phyloP scores from a whole-genome alignment of 805 yeast species.

The Barnettozyma salicaria region DNA sequence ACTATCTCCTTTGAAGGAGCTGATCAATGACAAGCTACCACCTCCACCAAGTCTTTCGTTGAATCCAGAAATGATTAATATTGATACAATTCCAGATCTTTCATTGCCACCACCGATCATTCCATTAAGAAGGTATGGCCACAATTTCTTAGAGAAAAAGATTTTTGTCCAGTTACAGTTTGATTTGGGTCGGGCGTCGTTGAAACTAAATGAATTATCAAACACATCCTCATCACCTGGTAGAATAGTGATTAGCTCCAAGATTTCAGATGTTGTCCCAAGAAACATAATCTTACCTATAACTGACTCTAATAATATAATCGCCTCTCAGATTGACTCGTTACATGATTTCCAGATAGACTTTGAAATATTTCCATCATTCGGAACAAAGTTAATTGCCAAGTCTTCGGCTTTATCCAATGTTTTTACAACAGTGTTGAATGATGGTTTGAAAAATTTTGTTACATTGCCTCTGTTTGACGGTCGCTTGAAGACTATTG shows the following conservation, averaged over 20 bases:
- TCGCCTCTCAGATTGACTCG: conserved; percentile 79
- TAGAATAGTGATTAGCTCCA: conserved; percentile 75
- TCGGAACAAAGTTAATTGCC: conserved; percentile 88
- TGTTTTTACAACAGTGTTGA: conserved; percentile 32
- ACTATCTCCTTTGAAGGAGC: conserved; percentile 23
- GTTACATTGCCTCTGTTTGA: conserved; percentile 72
- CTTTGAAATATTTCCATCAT: conserved; percentile 88
- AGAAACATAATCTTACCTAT: conserved; percentile 78
- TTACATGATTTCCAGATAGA: conserved; percentile 72
- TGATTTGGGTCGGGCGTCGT: conserved; percentile 41
- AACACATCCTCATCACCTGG: conserved; percentile 51
- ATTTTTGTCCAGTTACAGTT: conserved; percentile 75
- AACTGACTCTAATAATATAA: conserved; percentile 45
- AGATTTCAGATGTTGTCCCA: conserved; percentile 76
- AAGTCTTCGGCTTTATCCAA: conserved; percentile 75
- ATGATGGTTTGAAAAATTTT: conserved; percentile 34
- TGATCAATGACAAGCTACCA: conserved; percentile 9
- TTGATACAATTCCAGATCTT: conserved; percentile 82
- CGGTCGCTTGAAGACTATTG: conserved; percentile 72
- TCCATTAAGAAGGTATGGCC: conserved; percentile 91
- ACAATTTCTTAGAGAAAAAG: conserved; percentile 87
- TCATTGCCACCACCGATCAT: conserved; percentile 94
- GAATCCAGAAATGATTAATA: conserved; percentile 31
- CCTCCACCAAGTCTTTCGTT: conserved; percentile 21
- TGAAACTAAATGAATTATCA: conserved; percentile 39